Evolutionary conservation across 139 green algal genomes (phyloP), one percentile per base, ranked within the genome.

Genomic region (Micractinium conductrix): DNA sequence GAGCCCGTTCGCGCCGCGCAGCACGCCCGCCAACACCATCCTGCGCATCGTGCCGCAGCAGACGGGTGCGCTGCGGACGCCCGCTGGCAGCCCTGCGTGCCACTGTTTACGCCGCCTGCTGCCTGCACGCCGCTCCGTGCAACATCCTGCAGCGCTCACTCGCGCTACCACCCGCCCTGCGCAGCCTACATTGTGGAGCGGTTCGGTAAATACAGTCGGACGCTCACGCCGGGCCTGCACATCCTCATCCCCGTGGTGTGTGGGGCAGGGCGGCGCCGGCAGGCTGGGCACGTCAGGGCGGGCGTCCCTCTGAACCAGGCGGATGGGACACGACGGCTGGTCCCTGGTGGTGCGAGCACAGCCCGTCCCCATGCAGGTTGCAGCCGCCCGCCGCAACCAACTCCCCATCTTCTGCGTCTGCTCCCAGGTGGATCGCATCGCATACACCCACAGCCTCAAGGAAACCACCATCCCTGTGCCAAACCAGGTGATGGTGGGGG

Each of bases 221-320:
- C 92, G 0, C 90, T 99, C 4, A 83, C 86, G 14, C 89, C 95
- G 2, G 97, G 97, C 2, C 93, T 99, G 40, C 96, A 99, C 88
- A 81, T 99, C 63, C 90, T 99, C 2, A 97, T 99, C 1, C 97
- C 97, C 0, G 19, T 98, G 91, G 92, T n/a, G n/a, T n/a, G n/a
- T n/a, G n/a, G n/a, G n/a, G n/a, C n/a, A n/a, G n/a, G n/a, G n/a
- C n/a, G n/a, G n/a, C n/a, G n/a, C n/a, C n/a, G n/a, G n/a, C n/a
- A n/a, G n/a, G n/a, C n/a, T n/a, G n/a, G n/a, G n/a, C n/a, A n/a
- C n/a, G n/a, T n/a, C n/a, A n/a, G n/a, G n/a, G n/a, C n/a, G n/a
- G n/a, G n/a, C n/a, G n/a, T n/a, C n/a, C n/a, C n/a, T n/a, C n/a
- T n/a, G n/a, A n/a, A n/a, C n/a, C n/a, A n/a, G n/a, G n/a, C n/a